Percentiles rank a stretch among this genome's conserved stretches.
phyloP scores from a whole-genome alignment of 1,139 yeast species.

The Lodderomyces parapsilosis region DNA sequence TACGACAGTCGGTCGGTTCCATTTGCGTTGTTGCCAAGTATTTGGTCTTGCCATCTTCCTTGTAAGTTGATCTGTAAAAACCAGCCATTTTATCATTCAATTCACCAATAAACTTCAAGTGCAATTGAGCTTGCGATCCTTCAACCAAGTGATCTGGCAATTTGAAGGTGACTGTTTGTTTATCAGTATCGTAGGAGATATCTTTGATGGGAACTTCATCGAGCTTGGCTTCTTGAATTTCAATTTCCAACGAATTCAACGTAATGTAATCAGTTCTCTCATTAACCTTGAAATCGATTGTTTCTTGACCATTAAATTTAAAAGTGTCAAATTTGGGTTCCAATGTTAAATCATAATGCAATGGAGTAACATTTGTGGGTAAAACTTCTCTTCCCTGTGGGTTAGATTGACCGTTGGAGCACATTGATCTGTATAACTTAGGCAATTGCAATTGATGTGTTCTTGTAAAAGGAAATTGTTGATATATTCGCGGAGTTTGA shows the following conservation, averaged over 20 bases:
- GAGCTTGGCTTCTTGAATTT: constrained; percentile 52
- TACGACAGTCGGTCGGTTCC: constrained; percentile 87
- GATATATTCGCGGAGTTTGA: constrained; percentile 3
- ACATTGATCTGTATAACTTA: constrained; percentile 13
- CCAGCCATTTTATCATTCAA: constrained; percentile 86
- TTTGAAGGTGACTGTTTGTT: constrained; percentile 64
- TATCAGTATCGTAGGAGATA: constrained; percentile 46
- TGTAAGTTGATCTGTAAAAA: constrained; percentile 74
- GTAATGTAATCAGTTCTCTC: constrained; percentile 52
- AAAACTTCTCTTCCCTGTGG: constrained; percentile 58
- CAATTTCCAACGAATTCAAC: constrained; percentile 66
- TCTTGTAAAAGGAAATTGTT: not conserved
- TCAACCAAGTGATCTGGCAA: constrained; percentile 48
- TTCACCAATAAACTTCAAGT: constrained; percentile 63
- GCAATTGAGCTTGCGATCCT: constrained; percentile 45
- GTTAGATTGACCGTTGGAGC: constrained; percentile 17
- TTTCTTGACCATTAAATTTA: constrained; percentile 66
- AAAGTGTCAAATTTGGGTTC: constrained; percentile 74
- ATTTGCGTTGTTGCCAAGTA: constrained; percentile 82
- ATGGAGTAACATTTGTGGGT: constrained; percentile 71
- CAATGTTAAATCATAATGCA: constrained; percentile 65
- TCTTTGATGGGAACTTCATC: constrained; percentile 31
- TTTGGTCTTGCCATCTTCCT: constrained; percentile 57
- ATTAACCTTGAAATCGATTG: constrained; percentile 62
- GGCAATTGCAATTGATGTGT: constrained; percentile 2